Percentiles rank a stretch among this genome's conserved stretches.
Evolutionary conservation across 139 green algal species (phyloP).

Genomic region (Spirogloea muscicola): DNA sequence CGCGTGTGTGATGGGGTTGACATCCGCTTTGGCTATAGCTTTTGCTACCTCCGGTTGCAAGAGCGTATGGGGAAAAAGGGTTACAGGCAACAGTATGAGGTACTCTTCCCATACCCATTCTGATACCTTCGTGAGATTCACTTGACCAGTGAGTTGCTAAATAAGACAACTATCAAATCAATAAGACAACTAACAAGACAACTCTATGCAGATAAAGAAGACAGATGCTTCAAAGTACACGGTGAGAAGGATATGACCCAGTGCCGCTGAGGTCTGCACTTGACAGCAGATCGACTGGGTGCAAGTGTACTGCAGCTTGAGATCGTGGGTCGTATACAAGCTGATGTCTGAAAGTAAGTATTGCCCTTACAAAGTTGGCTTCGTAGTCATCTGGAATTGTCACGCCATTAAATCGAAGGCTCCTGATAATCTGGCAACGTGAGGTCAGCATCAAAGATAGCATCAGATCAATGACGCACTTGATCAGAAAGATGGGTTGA

Average conservation of each 20-base stretch:
- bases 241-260: constrained; percentile 54
- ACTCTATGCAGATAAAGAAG: too few relatives aligned
- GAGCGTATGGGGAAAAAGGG: neutral
- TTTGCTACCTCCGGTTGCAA: constrained; percentile 56
- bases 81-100: too few relatives aligned
- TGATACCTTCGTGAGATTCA: too few relatives aligned
- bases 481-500: too few relatives aligned
- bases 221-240: too few relatives aligned
- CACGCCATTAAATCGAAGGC: constrained; percentile 72
- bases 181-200: too few relatives aligned
- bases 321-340: constrained; percentile 67
- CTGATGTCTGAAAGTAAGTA: constrained; percentile 91
- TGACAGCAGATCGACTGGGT: constrained; percentile 51
- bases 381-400: constrained; percentile 76
- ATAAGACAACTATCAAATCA: too few relatives aligned
- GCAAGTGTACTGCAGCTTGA: constrained; percentile 62
- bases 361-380: constrained; percentile 70
- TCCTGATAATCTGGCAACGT: constrained; percentile 68
- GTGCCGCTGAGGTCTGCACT: constrained; percentile 65
- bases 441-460: too few relatives aligned
- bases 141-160: too few relatives aligned
- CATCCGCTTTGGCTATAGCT: constrained; percentile 61
- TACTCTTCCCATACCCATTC: too few relatives aligned
- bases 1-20: constrained; percentile 59
- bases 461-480: too few relatives aligned